A percentile compares a stretch with the other conserved stretches of the same genome.
Conservation (phyloP, 1,139 yeast genomes). For the Lodderomyces elongisporus region DNA sequence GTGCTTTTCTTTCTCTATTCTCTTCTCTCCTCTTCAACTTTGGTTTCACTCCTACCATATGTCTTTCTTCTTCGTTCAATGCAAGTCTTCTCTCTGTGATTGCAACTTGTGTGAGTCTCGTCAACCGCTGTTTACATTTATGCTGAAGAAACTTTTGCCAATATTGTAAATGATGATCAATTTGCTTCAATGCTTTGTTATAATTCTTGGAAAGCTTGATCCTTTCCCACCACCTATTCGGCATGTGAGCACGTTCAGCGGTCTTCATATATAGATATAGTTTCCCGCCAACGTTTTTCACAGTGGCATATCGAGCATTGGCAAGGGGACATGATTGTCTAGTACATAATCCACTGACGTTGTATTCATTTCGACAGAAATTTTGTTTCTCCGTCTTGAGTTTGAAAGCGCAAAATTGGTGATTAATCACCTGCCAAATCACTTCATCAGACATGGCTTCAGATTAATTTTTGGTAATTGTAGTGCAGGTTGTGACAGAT, state of each 20-base stretch:
- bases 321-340: slow-evolving; percentile 96
- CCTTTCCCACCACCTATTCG: slow-evolving; percentile 91
- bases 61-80: slow-evolving; percentile 85
- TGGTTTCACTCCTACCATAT: slow-evolving; percentile 85
- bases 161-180: slow-evolving; percentile 79
- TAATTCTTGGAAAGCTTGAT: slow-evolving; percentile 85
- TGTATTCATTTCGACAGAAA: slow-evolving; percentile 84
- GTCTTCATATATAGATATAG: slow-evolving; percentile 93
- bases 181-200: slow-evolving; percentile 77
- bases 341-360: slow-evolving; percentile 84
- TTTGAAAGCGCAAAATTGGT: slow-evolving; percentile 85
- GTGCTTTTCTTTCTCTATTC: slow-evolving; percentile 91
- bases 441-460: slow-evolving; percentile 49
- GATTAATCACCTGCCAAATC: slow-evolving; percentile 88
- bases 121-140: slow-evolving; percentile 92
- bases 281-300: slow-evolving; percentile 81
- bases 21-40: slow-evolving; percentile 93
- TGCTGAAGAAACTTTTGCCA: slow-evolving; percentile 92
- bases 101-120: slow-evolving; percentile 91
- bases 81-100: slow-evolving; percentile 95
- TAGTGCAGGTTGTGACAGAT: too few relatives aligned
- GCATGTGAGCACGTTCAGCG: slow-evolving; percentile 94
- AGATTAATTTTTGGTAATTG: too few relatives aligned
- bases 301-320: slow-evolving; percentile 93
- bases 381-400: slow-evolving; percentile 76